These are phyloP conservation scores for Ochetophila trinervis DNA, from an alignment of 306 rosid species.

Conservation along the genomic window DNA sequence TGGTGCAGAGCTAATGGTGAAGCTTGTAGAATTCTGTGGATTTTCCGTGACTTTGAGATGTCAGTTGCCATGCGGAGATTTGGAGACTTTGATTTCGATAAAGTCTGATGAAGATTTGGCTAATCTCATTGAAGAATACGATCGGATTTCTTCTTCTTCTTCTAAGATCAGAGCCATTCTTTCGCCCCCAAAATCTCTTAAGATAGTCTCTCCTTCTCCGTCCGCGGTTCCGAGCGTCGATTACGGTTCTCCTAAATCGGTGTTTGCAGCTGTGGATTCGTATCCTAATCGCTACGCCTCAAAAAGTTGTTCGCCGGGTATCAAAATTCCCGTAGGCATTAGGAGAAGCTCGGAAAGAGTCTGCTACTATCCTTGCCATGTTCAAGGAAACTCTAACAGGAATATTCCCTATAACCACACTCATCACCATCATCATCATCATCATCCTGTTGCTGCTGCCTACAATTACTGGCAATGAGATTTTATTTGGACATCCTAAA, in stretches of 20 bases:
- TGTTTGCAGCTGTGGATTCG: conserved; percentile 31
- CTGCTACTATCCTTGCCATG: conserved; percentile 29
- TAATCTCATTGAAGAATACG: conserved; percentile 61
- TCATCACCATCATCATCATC: conserved; percentile 5
- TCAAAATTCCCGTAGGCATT: conserved; percentile 13
- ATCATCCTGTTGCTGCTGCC: conserved; percentile 3
- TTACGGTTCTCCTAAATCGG: conserved; percentile 33
- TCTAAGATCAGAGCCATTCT: conserved; percentile 69
- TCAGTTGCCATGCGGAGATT: conserved; percentile 69
- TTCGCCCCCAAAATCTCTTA: conserved; percentile 41
- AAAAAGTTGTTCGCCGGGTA: conserved; percentile 29
- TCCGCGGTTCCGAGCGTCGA: conserved; percentile 40
- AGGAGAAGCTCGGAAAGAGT: conserved; percentile 34
- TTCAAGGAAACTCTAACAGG: conserved; percentile 35
- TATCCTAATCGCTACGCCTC: conserved; percentile 13
- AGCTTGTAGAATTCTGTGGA: conserved; percentile 71
- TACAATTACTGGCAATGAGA: conserved; percentile 24
- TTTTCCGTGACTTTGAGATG: conserved; percentile 54
- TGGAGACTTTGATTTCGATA: conserved; percentile 76
- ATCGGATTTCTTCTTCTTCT: conserved; percentile 46
- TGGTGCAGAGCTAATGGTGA: conserved; percentile 60
- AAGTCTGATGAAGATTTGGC: conserved; percentile 70
- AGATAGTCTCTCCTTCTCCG: conserved; percentile 48
- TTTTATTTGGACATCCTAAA: not conserved
- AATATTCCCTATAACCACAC: conserved; percentile 7